Base-by-base conservation (phyloP, 306 rosid genomes). In the Glycine latifolia region DNA sequence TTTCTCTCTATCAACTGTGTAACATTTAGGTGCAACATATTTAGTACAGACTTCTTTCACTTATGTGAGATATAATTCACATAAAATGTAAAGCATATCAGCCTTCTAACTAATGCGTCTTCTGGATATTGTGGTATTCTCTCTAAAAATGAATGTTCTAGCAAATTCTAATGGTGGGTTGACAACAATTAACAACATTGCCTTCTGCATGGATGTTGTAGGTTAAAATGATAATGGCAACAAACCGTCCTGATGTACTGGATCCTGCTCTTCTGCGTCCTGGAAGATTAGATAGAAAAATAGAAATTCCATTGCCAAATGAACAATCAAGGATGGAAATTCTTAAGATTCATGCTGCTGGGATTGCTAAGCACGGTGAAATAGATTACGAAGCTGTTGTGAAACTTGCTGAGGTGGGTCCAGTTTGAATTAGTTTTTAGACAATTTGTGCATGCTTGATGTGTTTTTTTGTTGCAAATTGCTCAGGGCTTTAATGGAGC, bases 181-280 rank as follows among this genome's bases (percentile, higher is more conserved):
- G 67, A 31, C 13, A 61, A 11, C n/a, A 61, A 4, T 31, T 61
- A 17, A 61, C 53, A 50, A 75, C 74, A 67, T 80, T 56, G 80
- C n/a, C 74, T 52, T 50, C 65, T 73, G 11, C 47, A 62, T 67
- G 52, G 56, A 37, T 78, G 55, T 74, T 74, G 55, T 77, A 95
- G 99, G 98, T 96, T 49, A 96, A 93, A 92, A 93, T 96, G 92
- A 96, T 96, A 76, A 96, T 93, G 97, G 98, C 98, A 17, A 95
- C 98, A 33, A 95, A 95, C 73, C 86, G 97, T 54, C 98, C 97
- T 14, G 98, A 95, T 85, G 95, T 92, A 71, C 91, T 95, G 69
- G 98, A 95, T 79, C 97, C 98, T 66, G 98, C 98, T 44, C 97
- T 95, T 77, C 91, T 95, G 75, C 98, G 98, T 41, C 98, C 98